Percentiles rank a stretch among this genome's conserved stretches.
phyloP scores from a whole-genome alignment of 2,329 filamentous ascomycete genomes.

The Fusarium anthophilum region DNA sequence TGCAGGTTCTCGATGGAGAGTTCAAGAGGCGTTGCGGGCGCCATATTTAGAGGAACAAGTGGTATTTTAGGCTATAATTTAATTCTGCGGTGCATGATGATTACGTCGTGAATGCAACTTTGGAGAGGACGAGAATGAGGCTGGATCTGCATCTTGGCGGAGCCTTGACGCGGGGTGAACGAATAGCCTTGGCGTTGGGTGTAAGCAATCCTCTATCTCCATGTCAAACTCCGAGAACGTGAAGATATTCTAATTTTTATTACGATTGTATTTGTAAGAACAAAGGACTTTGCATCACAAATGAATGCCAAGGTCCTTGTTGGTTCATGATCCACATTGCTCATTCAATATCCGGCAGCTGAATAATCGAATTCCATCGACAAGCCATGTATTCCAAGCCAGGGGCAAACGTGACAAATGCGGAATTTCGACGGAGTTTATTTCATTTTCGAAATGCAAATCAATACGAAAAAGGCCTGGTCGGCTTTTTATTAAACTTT shows the following conservation, averaged over 20 bases:
- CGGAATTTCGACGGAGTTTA: background rate
- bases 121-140: background rate
- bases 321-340: background rate
- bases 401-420: conserved; percentile 1
- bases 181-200: background rate
- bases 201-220: conserved; percentile 4
- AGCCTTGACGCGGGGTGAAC: background rate
- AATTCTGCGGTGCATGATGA: background rate
- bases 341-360: background rate
- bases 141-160: conserved; percentile 8
- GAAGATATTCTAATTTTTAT: background rate
- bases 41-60: conserved; percentile 11
- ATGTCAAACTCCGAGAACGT: conserved; percentile 18
- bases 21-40: conserved; percentile 32
- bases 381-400: background rate
- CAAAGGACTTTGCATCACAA: background rate
- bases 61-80: conserved; percentile 32
- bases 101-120: conserved; percentile 1
- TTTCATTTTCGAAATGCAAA: background rate
- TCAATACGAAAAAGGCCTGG: background rate
- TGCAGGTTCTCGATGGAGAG: conserved; percentile 40
- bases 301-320: background rate
- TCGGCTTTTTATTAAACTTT: conserved; percentile 19
- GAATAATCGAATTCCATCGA: background rate
- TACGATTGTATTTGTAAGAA: background rate